Base-by-base conservation (phyloP, 257 asterid species). In the Verbena officinalis region DNA sequence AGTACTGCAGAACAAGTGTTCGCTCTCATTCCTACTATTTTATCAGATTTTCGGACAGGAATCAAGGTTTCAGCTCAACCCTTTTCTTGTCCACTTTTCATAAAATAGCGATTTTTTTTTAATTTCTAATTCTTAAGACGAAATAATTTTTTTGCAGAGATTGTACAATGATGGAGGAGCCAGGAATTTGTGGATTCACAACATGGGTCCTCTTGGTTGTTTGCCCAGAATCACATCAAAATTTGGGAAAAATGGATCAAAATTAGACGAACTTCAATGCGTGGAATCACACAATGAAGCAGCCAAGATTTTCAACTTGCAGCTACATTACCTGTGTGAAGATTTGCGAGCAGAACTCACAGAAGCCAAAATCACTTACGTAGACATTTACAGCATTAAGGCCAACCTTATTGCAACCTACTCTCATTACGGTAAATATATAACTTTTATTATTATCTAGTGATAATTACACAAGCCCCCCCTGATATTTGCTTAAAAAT, bases 161-260 rank as follows among this genome's bases (percentile, higher is more conserved):
- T 57, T 82, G 1, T 72, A 77, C 46, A 12, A 36, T 5, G 74
- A 71, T n/a, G n/a, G n/a, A 65, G 88, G 88, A 13, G 88, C 85
- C 1, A 71, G 74, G 53, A 72, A 77, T 52, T 79, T 83, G 6
- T 79, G 85, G 88, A 64, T 83, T 40, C 88, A 83, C 27, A 83
- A 79, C 72, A 83, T 79, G 6, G 83, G 88, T 2, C 88, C 88
- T 7, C 44, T 83, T n/a, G 88, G 88, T 20, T 83, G 85, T 55
- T 62, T 79, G 23, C 85, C 88, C 7, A 62, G 62, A 46, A 65
- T 67, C 55, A 75, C 66, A 9, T 67, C 55, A 0, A 55, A 34
- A 72, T 64, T 71, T 65, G 67, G 70, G 15, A 55, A n/a, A 10
- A 45, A 77, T 64, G 60, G 80, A 63, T 62, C 69, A 43, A 48